Base-by-base conservation (phyloP, 495 filamentous ascomycete species). In the Niebla homalea region DNA sequence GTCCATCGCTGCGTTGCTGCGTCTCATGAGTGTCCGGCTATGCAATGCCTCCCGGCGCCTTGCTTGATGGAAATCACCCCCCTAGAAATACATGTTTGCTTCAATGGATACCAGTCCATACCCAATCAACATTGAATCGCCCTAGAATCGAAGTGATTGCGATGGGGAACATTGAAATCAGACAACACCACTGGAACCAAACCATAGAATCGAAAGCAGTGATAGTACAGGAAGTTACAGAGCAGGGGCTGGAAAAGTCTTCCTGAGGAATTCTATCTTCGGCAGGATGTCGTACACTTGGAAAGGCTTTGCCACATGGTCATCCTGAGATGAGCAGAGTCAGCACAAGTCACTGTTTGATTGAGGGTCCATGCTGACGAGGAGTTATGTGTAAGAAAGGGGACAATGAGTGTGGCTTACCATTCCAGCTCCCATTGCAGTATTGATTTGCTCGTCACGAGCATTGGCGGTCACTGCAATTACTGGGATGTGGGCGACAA, bases 281-380 rank as follows among this genome's bases (percentile, higher is more conserved):
- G 78, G 76, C 21, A 85, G 68, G 21, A 92, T 67, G 32, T 88
- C 82, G 6, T 72, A 66, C 38, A 86, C 80, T 14, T 79, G 71
- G 57, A 92, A 90, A 11, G 87, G 87, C 58, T 93, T 93, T 4
- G 81, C 79, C 32, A 92, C 79, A 15, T 88, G 78, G 59, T 83
- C 84, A 61, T 90, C 84, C 83, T 85, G 53, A n/a, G n/a, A 40
- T 26, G 14, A 15, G 32, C 14, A 20, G 12, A 43, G 53, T 52
- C 40, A 55, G 21, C 32, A 3, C 6, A 16, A 19, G 1, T 41
- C 7, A 37, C 19, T 14, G 14, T 29, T 44, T n/a, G 6, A 39
- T 18, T 20, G 50, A 20, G 48, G 21, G 48, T 51, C 44, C 25
- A 48, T 18, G 29, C 25, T 42, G 21, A 19, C 2, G 38, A 6